These are phyloP conservation scores for Yamadazyma trypodendri DNA, from an alignment of 1,139 yeast species.

Conservation along the genomic window DNA sequence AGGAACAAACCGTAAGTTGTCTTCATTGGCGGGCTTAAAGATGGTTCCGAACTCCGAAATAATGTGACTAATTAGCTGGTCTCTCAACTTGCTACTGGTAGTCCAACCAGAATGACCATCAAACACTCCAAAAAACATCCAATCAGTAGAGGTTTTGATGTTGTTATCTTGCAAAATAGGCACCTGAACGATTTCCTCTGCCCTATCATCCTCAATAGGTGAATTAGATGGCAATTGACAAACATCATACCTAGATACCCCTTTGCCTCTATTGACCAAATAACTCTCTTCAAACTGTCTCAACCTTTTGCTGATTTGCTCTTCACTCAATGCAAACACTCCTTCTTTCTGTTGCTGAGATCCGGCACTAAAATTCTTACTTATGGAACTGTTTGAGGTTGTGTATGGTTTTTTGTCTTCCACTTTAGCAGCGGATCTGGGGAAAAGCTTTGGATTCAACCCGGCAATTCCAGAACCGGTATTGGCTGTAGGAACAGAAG, in stretches of 20 bases:
- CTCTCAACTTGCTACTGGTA: constrained; percentile 81
- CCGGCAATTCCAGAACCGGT: constrained; percentile 13
- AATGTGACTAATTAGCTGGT: constrained; percentile 72
- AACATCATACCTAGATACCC: constrained; percentile 89
- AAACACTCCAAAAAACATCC: constrained; percentile 94
- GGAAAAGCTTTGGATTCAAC: constrained; percentile 13
- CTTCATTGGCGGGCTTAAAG: constrained; percentile 56
- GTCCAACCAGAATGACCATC: constrained; percentile 99
- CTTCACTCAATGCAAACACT: constrained; percentile 57
- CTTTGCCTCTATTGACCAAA: constrained; percentile 77
- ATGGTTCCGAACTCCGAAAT: constrained; percentile 73
- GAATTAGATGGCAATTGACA: constrained; percentile 88
- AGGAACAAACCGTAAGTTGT: constrained; percentile 53
- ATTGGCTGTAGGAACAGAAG: constrained; percentile 17
- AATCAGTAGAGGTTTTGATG: constrained; percentile 63
- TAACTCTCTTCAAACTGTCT: constrained; percentile 81
- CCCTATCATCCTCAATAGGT: constrained; percentile 93
- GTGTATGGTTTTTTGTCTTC: constrained; percentile 37
- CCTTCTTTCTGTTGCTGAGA: constrained; percentile 48
- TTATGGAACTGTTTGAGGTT: constrained; percentile 45
- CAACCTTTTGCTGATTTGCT: constrained; percentile 68
- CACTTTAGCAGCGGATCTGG: constrained; percentile 8
- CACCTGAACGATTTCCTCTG: constrained; percentile 82
- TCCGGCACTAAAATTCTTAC: constrained; percentile 39
- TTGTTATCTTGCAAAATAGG: constrained; percentile 61